phyloP scores from a whole-genome alignment of 1,284 basidiomycete species.

The Rhodotorula sp. region DNA sequence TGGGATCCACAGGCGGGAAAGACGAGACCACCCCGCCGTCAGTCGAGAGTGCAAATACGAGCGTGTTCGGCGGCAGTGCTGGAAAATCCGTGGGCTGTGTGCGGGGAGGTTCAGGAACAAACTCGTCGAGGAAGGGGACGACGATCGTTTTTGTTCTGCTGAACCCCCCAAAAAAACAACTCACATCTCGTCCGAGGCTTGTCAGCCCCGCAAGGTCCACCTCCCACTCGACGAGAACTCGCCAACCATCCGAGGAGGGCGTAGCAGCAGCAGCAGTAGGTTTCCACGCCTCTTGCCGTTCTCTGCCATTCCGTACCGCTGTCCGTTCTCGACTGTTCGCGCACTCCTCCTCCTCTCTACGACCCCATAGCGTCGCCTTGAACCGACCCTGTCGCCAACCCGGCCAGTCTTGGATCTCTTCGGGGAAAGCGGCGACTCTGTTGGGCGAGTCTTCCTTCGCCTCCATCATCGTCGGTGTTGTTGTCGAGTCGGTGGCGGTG shows the following conservation, averaged over 20 bases:
- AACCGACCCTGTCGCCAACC: conserved; percentile 27
- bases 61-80: conserved; percentile 66
- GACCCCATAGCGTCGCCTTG: conserved; percentile 30
- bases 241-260: conserved; percentile 55
- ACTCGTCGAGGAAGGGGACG: too few relatives aligned
- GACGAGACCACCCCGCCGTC: background rate
- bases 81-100: conserved; percentile 55
- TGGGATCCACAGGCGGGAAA: conserved; percentile 1
- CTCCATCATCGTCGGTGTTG: too few relatives aligned
- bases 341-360: conserved; percentile 4
- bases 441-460: conserved; percentile 4
- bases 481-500: background rate
- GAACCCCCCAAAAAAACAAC: conserved; percentile 43
- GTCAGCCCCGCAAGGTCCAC: conserved; percentile 62
- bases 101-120: too few relatives aligned
- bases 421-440: background rate
- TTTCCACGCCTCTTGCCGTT: conserved; percentile 40
- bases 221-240: conserved; percentile 65
- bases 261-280: too few relatives aligned
- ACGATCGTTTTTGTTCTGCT: too few relatives aligned
- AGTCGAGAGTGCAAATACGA: conserved; percentile 59
- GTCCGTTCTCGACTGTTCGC: conserved; percentile 8
- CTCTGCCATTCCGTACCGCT: conserved; percentile 44
- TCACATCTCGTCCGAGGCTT: conserved; percentile 63
- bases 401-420: conserved; percentile 10